These are phyloP conservation scores for Irpex rosettiformis DNA, from an alignment of 1,284 basidiomycete species.

Conservation along the genomic window DNA sequence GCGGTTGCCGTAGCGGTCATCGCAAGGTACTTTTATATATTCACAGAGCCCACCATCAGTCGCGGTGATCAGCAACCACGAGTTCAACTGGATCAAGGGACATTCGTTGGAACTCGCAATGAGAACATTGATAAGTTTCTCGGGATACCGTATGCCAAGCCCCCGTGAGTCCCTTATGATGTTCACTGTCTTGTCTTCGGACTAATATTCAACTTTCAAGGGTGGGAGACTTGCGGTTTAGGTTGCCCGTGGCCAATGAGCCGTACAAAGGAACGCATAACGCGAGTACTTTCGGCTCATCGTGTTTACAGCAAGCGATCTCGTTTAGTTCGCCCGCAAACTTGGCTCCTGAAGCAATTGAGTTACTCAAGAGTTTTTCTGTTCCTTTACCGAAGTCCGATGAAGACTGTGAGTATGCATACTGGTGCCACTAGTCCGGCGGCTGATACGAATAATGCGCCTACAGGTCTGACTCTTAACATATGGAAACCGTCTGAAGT, in stretches of 20 bases:
- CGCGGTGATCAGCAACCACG: neutral
- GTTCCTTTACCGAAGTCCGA: neutral
- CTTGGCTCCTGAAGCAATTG: neutral
- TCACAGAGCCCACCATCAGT: no score
- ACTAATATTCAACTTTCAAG: constrained; percentile 7
- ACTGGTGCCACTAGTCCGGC: no score
- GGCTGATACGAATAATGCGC: no score
- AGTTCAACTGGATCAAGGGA: constrained; percentile 20
- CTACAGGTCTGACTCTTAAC: constrained; percentile 52
- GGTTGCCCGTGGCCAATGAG: constrained; percentile 38
- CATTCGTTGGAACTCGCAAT: constrained; percentile 19
- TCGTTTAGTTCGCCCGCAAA: constrained; percentile 22
- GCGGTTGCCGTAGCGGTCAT: neutral
- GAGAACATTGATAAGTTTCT: constrained; percentile 22
- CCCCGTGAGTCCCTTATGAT: constrained; percentile 21
- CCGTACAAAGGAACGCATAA: constrained; percentile 37
- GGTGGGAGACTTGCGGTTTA: constrained; percentile 34
- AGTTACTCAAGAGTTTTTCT: neutral
- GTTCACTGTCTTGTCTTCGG: neutral
- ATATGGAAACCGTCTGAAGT: constrained; percentile 44
- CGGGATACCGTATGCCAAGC: constrained; percentile 25
- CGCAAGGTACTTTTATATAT: neutral
- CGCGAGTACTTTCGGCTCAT: constrained; percentile 40
- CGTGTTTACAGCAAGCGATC: constrained; percentile 48
- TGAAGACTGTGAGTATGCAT: constrained; percentile 21